Evolutionary conservation across 2,329 filamentous ascomycete species (phyloP).

Genomic region (Microcyclospora tardicrescens): DNA sequence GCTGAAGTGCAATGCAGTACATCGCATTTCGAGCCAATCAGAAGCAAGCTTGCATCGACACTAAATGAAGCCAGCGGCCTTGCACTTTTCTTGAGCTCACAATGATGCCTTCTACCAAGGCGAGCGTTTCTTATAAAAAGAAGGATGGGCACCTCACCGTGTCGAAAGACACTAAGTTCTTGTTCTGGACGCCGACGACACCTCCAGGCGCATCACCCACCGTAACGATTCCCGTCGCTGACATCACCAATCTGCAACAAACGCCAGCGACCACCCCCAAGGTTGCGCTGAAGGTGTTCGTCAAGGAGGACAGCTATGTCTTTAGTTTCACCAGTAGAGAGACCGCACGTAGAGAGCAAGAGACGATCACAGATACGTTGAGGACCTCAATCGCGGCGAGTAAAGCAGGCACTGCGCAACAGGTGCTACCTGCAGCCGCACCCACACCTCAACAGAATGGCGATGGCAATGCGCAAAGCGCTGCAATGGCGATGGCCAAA

Average conservation of each 20-base stretch:
- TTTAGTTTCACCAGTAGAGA: conserved; percentile 76
- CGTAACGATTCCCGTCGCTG: conserved; percentile 57
- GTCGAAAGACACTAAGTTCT: conserved; percentile 55
- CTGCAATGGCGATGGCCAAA: conserved; percentile 65
- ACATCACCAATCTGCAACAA: conserved; percentile 88
- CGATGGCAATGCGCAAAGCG: conserved; percentile 35
- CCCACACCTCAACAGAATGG: conserved; percentile 11
- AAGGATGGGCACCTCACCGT: conserved; percentile 78
- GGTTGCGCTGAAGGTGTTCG: conserved; percentile 88
- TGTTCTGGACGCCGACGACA: conserved; percentile 68
- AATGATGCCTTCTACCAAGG: conserved; percentile 32
- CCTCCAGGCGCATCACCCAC: conserved; percentile 47
- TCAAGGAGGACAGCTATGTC: conserved; percentile 61
- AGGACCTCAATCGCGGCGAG: conserved; percentile 61
- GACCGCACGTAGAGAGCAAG: conserved; percentile 70
- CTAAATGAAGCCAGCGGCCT: too few relatives aligned
- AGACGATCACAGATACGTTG: conserved; percentile 69
- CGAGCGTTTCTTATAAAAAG: conserved; percentile 78
- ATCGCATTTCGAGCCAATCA: too few relatives aligned
- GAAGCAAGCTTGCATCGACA: too few relatives aligned
- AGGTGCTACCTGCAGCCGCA: conserved; percentile 21
- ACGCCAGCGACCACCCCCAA: conserved; percentile 79
- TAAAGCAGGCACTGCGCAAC: conserved; percentile 39
- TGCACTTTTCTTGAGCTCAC: background rate
- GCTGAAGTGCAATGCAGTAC: too few relatives aligned